Evolutionary conservation across 1,139 yeast genomes (phyloP).

Genomic region (Geotrichum europaeum): DNA sequence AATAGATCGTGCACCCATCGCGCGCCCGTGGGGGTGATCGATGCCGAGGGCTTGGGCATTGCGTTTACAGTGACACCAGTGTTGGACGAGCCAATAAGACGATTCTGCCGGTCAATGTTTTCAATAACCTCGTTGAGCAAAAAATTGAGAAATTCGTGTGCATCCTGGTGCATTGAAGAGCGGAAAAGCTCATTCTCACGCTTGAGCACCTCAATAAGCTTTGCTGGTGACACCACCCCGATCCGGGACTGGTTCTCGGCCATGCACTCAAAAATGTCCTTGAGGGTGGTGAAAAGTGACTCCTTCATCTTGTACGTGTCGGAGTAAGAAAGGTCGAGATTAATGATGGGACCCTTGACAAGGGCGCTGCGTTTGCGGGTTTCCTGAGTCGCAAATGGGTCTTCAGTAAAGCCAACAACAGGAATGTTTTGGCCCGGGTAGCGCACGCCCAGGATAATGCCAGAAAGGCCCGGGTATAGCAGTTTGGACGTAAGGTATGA

Average conservation of each 20-base stretch:
- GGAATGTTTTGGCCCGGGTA: conserved; percentile 39
- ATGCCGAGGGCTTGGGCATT: conserved; percentile 30
- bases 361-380: conserved; percentile 76
- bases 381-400: conserved; percentile 58
- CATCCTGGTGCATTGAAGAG: conserved; percentile 95
- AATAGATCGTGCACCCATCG: conserved; percentile 68
- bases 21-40: conserved; percentile 24
- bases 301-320: conserved; percentile 46
- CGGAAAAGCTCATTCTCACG: conserved; percentile 79
- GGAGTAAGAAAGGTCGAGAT: conserved; percentile 59
- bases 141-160: conserved; percentile 91
- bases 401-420: conserved; percentile 45
- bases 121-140: conserved; percentile 79
- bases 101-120: conserved; percentile 40
- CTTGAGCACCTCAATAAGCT: conserved; percentile 68
- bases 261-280: conserved; percentile 81
- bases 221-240: conserved; percentile 81
- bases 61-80: conserved; percentile 8
- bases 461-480: conserved; percentile 29
- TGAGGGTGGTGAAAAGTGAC: conserved; percentile 63
- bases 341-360: conserved; percentile 75
- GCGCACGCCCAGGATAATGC: conserved; percentile 30
- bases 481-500: conserved; percentile 1
- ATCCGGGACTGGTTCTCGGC: conserved; percentile 60
- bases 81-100: conserved; percentile 17